phyloP scores from a whole-genome alignment of 257 asterid species.

The Nemophila menziesii region DNA sequence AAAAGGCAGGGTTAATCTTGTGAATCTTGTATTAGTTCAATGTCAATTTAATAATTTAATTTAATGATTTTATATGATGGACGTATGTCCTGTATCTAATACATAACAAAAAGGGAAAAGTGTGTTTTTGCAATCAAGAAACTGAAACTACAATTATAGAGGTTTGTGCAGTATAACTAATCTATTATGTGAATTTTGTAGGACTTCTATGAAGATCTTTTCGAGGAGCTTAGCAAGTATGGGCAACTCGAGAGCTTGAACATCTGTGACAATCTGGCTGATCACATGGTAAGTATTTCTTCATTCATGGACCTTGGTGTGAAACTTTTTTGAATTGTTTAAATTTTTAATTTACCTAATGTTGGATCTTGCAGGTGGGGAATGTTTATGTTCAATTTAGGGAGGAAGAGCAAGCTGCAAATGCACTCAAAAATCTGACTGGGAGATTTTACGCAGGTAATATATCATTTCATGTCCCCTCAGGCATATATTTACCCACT shows the following conservation, averaged over 20 bases:
- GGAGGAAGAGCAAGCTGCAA: slow-evolving; percentile 95
- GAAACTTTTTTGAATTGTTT: background rate
- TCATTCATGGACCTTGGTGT: background rate
- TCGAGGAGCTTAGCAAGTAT: slow-evolving; percentile 81
- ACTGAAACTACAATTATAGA: background rate
- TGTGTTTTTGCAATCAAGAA: background rate
- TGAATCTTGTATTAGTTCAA: too few relatives aligned
- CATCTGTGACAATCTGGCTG: slow-evolving; percentile 88
- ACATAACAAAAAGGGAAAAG: too few relatives aligned
- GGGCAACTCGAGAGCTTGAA: slow-evolving; percentile 91
- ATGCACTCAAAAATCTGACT: slow-evolving; percentile 68
- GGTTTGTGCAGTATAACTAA: background rate
- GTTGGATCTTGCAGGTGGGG: slow-evolving; percentile 58
- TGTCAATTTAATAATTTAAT: too few relatives aligned
- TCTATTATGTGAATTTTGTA: slow-evolving; percentile 10
- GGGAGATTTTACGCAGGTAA: slow-evolving; percentile 90
- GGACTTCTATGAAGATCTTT: slow-evolving; percentile 92
- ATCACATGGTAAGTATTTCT: slow-evolving; percentile 61
- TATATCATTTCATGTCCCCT: background rate
- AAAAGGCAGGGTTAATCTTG: too few relatives aligned
- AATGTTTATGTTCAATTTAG: slow-evolving; percentile 96
- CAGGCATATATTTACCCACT: too few relatives aligned
- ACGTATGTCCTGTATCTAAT: too few relatives aligned
- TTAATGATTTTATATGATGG: too few relatives aligned
- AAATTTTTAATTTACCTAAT: background rate